Evolutionary conservation across 768 basidiomycete genomes (phyloP).

Genomic region (Lactarius evosmus): DNA sequence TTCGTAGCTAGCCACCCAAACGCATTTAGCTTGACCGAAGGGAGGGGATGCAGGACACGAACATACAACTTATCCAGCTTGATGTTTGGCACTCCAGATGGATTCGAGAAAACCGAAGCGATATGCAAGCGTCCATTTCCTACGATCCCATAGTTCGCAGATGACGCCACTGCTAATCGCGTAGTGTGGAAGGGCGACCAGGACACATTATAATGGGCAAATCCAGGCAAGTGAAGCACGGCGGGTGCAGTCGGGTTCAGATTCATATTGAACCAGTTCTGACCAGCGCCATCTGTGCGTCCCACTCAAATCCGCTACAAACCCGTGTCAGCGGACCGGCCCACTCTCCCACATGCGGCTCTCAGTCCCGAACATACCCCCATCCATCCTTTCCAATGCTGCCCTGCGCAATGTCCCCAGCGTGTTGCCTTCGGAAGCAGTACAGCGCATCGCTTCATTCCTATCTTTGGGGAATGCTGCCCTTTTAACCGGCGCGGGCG

Average conservation of each 20-base stretch:
- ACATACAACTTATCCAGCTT: conserved; percentile 69
- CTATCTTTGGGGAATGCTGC: conserved; percentile 66
- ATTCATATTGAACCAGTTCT: conserved; percentile 35
- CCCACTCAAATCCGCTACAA: background rate
- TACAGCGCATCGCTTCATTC: conserved; percentile 62
- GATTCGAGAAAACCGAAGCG: conserved; percentile 50
- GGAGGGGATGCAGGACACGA: background rate
- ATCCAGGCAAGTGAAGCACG: conserved; percentile 69
- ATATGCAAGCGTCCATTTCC: conserved; percentile 90
- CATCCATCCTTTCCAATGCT: conserved; percentile 45
- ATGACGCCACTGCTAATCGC: conserved; percentile 73
- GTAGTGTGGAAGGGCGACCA: conserved; percentile 85
- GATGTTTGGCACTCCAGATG: conserved; percentile 43
- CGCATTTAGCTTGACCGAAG: conserved; percentile 24
- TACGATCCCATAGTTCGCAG: conserved; percentile 92
- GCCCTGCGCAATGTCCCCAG: conserved; percentile 38
- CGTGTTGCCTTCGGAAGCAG: conserved; percentile 49
- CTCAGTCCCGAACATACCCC: conserved; percentile 74
- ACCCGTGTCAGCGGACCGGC: no score
- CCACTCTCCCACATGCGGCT: conserved; percentile 55
- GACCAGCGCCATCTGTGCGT: background rate
- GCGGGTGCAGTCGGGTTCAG: conserved; percentile 42
- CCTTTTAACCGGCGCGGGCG: conserved; percentile 86
- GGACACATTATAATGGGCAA: conserved; percentile 75
- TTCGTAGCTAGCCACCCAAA: conserved; percentile 67